phyloP scores from a whole-genome alignment of 2,329 filamentous ascomycete species.

The Penicillium vulpinum region DNA sequence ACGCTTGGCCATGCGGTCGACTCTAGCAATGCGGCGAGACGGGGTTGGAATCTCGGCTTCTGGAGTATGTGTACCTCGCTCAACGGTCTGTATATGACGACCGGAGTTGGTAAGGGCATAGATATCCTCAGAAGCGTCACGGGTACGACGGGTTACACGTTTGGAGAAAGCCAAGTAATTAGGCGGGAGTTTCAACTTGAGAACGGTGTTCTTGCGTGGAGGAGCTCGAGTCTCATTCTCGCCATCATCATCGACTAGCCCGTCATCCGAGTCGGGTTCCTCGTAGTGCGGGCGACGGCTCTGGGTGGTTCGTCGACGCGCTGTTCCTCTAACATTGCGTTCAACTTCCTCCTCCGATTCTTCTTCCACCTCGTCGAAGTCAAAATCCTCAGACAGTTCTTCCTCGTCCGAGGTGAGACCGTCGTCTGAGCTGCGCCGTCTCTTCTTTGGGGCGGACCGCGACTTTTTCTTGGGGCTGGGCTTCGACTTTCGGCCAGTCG shows the following conservation, averaged over 20 bases:
- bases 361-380: slow-evolving; percentile 48
- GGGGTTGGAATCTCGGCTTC: slow-evolving; percentile 35
- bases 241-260: slow-evolving; percentile 24
- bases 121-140: slow-evolving; percentile 57
- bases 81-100: slow-evolving; percentile 55
- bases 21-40: slow-evolving; percentile 31
- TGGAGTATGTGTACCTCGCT: slow-evolving; percentile 56
- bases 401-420: slow-evolving; percentile 43
- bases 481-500: slow-evolving; percentile 32
- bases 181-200: slow-evolving; percentile 33
- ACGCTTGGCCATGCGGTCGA: slow-evolving; percentile 44
- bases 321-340: slow-evolving; percentile 59
- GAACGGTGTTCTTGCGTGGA: slow-evolving; percentile 27
- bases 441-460: slow-evolving; percentile 38
- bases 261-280: slow-evolving; percentile 47
- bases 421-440: slow-evolving; percentile 50
- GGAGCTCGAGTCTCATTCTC: slow-evolving; percentile 16
- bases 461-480: slow-evolving; percentile 33
- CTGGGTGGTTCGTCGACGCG: slow-evolving; percentile 54
- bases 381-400: slow-evolving; percentile 41
- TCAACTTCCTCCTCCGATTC: slow-evolving; percentile 46
- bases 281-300: slow-evolving; percentile 58
- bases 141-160: slow-evolving; percentile 60
- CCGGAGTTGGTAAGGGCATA: slow-evolving; percentile 61
- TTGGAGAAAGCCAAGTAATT: slow-evolving; percentile 36